These are phyloP conservation scores for Aureobasidium sp. DNA, from an alignment of 2,329 filamentous ascomycete genomes.

Conservation along the genomic window DNA sequence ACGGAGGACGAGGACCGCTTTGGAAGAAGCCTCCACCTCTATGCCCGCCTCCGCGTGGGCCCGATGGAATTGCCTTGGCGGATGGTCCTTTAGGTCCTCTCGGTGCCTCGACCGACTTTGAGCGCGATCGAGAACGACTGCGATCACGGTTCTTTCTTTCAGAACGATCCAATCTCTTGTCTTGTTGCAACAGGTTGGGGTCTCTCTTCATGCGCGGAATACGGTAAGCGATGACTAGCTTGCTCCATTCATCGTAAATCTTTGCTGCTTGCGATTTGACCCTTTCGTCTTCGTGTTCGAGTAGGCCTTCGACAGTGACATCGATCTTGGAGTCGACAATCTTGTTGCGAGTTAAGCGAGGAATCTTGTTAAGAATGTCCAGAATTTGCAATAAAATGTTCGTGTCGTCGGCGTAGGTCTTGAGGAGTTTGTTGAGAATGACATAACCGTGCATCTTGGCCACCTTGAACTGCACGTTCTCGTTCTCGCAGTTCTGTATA, in stretches of 20 bases:
- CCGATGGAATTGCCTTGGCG: constrained; percentile 26
- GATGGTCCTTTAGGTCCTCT: background rate
- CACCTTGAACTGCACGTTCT: constrained; percentile 77
- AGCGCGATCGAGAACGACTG: constrained; percentile 39
- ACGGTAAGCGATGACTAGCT: constrained; percentile 81
- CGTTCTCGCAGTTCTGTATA: constrained; percentile 78
- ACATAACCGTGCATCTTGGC: constrained; percentile 97
- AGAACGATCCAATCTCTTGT: constrained; percentile 56
- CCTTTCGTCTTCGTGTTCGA: constrained; percentile 56
- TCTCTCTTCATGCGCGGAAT: constrained; percentile 87
- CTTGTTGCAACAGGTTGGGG: constrained; percentile 47
- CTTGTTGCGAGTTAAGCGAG: constrained; percentile 89
- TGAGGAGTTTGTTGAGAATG: constrained; percentile 80
- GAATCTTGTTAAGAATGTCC: constrained; percentile 80
- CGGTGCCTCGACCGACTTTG: constrained; percentile 39
- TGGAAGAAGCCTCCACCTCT: constrained; percentile 46
- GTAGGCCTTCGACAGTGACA: constrained; percentile 63
- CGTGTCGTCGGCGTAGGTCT: constrained; percentile 77
- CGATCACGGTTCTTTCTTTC: constrained; percentile 49
- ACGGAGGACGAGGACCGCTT: constrained; percentile 41
- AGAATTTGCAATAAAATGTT: constrained; percentile 86
- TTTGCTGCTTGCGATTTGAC: constrained; percentile 63
- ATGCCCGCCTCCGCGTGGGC: constrained; percentile 46
- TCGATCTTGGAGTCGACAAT: constrained; percentile 96
- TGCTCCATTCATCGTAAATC: constrained; percentile 78